Evolutionary conservation across 1,139 yeast species (phyloP).

Genomic region (Hansenula lynferdii): DNA sequence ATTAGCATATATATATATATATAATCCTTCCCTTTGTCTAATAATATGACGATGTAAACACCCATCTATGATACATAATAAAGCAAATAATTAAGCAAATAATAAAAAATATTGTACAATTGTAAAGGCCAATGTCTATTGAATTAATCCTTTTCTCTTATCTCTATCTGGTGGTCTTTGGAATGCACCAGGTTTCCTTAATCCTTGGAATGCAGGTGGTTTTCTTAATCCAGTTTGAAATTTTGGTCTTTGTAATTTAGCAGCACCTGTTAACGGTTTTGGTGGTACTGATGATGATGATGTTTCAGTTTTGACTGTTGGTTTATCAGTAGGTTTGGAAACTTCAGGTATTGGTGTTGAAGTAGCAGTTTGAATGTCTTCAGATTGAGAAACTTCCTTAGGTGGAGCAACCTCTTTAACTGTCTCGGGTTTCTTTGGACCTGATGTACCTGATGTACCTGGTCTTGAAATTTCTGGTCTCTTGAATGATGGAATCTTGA

Average conservation of each 20-base stretch:
- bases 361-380: too few species aligned
- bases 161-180: constrained; percentile 28
- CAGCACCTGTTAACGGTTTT: neutral
- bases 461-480: neutral
- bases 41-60: too few species aligned
- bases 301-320: neutral
- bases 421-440: too few species aligned
- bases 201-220: constrained; percentile 25
- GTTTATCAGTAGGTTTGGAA: neutral
- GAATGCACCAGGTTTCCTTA: constrained; percentile 51
- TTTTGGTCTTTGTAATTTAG: constrained; percentile 18
- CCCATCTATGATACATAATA: constrained; percentile 1
- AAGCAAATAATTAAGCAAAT: neutral
- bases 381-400: too few species aligned
- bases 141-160: constrained; percentile 6
- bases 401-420: too few species aligned
- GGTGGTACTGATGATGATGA: neutral
- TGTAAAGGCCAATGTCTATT: neutral
- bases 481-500: constrained; percentile 1
- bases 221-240: constrained; percentile 17
- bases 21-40: too few species aligned
- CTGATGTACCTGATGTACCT: too few species aligned
- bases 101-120: neutral
- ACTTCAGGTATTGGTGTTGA: neutral
- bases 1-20: neutral